Evolutionary conservation across 352 stramenopile genomes (phyloP).

Genomic region (Pythium angustatum): DNA sequence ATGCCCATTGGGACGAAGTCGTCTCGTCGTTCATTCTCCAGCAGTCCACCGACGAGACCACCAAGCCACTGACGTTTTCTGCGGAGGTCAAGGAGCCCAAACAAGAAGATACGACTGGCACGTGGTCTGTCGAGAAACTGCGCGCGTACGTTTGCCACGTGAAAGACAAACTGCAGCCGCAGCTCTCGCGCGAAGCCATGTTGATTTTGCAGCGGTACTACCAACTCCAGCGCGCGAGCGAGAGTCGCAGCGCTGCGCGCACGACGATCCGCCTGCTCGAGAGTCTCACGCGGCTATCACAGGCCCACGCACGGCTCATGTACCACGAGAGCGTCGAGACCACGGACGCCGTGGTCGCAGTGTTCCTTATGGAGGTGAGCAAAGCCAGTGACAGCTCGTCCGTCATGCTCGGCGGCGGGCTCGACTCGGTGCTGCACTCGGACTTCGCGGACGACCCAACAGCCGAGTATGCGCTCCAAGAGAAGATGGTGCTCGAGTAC

Average conservation of each 20-base stretch:
- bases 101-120: not conserved
- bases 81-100: conserved; percentile 23
- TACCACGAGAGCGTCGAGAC: conserved; percentile 63
- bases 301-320: conserved; percentile 91
- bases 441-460: conserved; percentile 62
- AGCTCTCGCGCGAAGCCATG: conserved; percentile 78
- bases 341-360: conserved; percentile 76
- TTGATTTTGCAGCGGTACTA: conserved; percentile 93
- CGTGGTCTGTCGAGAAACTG: conserved; percentile 90
- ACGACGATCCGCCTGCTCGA: conserved; percentile 95
- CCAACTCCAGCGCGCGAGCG: conserved; percentile 65
- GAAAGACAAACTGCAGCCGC: conserved; percentile 86
- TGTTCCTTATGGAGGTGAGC: conserved; percentile 80
- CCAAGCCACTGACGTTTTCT: conserved; percentile 13
- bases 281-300: conserved; percentile 91
- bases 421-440: conserved; percentile 69
- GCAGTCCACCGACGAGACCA: conserved; percentile 49
- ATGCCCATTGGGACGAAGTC: conserved; percentile 89
- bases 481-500: conserved; percentile 70
- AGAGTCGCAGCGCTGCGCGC: conserved; percentile 62
- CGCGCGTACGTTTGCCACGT: conserved; percentile 93
- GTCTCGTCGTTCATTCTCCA: conserved; percentile 96
- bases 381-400: conserved; percentile 66
- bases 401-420: conserved; percentile 50
- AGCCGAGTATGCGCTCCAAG: conserved; percentile 65